phyloP scores from a whole-genome alignment of 2,329 filamentous ascomycete species.

The Amphichorda felina region DNA sequence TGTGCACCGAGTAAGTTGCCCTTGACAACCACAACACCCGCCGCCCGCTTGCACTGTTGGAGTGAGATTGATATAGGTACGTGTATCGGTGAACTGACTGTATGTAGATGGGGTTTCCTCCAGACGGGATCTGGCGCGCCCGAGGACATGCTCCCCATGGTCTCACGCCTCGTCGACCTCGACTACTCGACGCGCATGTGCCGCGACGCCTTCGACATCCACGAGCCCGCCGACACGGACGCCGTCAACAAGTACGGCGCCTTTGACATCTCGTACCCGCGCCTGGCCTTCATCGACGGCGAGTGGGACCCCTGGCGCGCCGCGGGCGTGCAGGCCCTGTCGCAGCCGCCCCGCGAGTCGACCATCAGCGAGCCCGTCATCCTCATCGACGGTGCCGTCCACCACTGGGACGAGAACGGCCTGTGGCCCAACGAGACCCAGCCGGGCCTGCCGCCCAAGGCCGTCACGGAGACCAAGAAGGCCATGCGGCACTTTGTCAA shows the following conservation, averaged over 20 bases:
- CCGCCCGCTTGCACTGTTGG: too few species aligned
- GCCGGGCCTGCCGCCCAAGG: constrained; percentile 2
- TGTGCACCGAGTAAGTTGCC: constrained; percentile 6
- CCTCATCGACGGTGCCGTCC: constrained; percentile 5
- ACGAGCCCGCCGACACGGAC: constrained; percentile 46
- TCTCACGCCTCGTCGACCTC: constrained; percentile 59
- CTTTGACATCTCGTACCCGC: constrained; percentile 58
- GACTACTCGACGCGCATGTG: constrained; percentile 53
- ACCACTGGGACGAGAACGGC: constrained; percentile 8
- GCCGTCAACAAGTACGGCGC: constrained; percentile 69
- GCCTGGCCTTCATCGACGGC: constrained; percentile 67
- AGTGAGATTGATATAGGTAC: too few species aligned
- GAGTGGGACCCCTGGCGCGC: constrained; percentile 71
- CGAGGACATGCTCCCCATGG: constrained; percentile 47
- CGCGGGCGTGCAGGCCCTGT: constrained; percentile 57
- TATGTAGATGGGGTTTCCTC: constrained; percentile 58
- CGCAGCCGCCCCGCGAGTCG: constrained; percentile 3
- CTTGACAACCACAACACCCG: too few species aligned
- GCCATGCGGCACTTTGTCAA: constrained; percentile 4
- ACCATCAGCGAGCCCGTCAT: constrained; percentile 5
- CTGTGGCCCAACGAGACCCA: constrained; percentile 1
- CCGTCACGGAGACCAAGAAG: constrained; percentile 3
- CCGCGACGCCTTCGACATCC: constrained; percentile 58
- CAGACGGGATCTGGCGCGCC: constrained; percentile 63
- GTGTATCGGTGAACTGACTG: too few species aligned